Evolutionary conservation across 2,329 filamentous ascomycete genomes (phyloP).

Genomic region (Fusarium illudens): DNA sequence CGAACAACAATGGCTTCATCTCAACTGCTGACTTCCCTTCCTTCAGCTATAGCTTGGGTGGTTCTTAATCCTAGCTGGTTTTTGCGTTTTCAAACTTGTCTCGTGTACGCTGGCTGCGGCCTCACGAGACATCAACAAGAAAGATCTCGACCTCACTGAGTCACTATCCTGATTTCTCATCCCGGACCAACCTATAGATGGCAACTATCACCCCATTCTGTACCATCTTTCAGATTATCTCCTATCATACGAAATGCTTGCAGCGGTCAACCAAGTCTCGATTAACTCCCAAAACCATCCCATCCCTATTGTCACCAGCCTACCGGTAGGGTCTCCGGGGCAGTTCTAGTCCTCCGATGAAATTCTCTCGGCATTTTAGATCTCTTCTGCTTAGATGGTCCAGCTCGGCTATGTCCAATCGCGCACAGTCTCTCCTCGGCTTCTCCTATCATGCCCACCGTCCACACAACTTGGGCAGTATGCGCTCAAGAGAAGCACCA

Average conservation of each 20-base stretch:
- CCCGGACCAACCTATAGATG: no score
- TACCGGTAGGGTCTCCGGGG: no score
- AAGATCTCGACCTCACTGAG: not conserved
- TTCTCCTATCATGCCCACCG: conserved; percentile 5
- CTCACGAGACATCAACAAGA: not conserved
- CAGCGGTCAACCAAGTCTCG: not conserved
- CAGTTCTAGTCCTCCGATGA: no score
- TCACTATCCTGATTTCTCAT: not conserved
- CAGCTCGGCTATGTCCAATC: no score
- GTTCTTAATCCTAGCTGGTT: not conserved
- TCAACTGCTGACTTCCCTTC: not conserved
- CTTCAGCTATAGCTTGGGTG: not conserved
- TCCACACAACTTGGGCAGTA: not conserved
- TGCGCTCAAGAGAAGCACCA: not conserved
- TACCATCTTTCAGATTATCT: not conserved
- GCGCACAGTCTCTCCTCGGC: no score
- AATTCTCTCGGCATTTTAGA: no score
- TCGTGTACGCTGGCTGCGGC: not conserved
- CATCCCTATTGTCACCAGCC: no score
- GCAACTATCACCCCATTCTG: not conserved
- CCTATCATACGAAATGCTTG: not conserved
- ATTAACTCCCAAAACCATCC: not conserved
- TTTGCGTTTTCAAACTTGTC: not conserved
- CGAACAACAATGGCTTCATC: not conserved
- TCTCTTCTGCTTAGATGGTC: no score